Percentiles rank a stretch among this genome's conserved stretches.
Evolutionary conservation across 768 basidiomycete genomes (phyloP).

Genomic region (Kwoniella sp.): DNA sequence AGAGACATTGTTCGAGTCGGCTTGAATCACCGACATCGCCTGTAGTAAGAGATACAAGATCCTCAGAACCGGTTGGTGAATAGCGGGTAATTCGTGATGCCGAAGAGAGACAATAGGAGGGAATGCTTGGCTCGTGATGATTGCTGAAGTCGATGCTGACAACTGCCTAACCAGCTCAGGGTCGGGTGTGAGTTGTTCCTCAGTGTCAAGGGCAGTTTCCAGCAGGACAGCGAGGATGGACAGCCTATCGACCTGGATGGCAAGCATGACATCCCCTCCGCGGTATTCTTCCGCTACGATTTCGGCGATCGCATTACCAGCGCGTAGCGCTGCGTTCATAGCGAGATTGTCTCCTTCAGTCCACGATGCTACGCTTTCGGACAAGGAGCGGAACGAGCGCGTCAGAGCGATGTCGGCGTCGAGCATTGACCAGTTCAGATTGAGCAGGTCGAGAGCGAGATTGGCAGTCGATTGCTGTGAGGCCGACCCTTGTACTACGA

Average conservation of each 20-base stretch:
- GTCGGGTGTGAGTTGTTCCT: constrained; percentile 54
- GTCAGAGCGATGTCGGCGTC: constrained; percentile 75
- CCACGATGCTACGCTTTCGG: constrained; percentile 67
- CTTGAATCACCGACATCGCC: constrained; percentile 59
- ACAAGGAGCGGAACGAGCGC: constrained; percentile 74
- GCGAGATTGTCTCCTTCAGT: constrained; percentile 66
- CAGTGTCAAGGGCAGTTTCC: constrained; percentile 73
- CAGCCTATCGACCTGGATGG: constrained; percentile 74
- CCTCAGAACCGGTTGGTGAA: constrained; percentile 79
- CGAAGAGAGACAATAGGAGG: constrained; percentile 73
- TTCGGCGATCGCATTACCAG: constrained; percentile 68
- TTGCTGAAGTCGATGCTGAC: constrained; percentile 64
- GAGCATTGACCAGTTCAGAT: constrained; percentile 81
- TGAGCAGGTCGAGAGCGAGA: constrained; percentile 68
- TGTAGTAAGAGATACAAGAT: constrained; percentile 75
- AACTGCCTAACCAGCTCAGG: constrained; percentile 67
- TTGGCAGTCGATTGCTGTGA: constrained; percentile 60
- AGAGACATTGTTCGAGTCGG: constrained; percentile 42
- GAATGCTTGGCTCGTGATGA: constrained; percentile 74
- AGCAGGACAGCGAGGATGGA: constrained; percentile 72
- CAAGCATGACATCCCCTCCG: constrained; percentile 79
- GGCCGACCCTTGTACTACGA: constrained; percentile 37
- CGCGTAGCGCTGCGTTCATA: constrained; percentile 62
- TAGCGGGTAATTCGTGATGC: constrained; percentile 65
- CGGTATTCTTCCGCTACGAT: constrained; percentile 70